These are phyloP conservation scores for Cyclotella sp. DNA, from an alignment of 108 stramenopile species.

Conservation along the genomic window DNA sequence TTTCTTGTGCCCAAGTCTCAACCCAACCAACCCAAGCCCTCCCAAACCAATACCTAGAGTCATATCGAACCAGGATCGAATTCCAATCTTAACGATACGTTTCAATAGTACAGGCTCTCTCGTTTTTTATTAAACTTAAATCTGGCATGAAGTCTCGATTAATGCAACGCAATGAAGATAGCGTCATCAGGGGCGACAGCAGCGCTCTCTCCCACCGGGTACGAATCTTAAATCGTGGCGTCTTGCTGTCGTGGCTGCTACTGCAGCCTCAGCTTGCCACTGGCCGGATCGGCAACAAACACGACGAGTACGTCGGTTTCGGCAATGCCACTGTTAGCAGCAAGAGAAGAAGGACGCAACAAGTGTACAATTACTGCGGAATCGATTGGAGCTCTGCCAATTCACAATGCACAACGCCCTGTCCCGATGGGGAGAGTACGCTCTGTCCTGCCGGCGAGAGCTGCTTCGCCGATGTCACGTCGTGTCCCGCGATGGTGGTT, in stretches of 20 bases:
- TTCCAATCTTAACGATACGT: no score
- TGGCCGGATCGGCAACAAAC: background rate
- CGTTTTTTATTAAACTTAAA: no score
- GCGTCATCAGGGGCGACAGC: background rate
- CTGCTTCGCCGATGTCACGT: slow-evolving; percentile 39
- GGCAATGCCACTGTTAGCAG: background rate
- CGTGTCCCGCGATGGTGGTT: slow-evolving; percentile 29
- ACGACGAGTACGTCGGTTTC: background rate
- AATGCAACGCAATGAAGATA: no score
- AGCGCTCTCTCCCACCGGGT: slow-evolving; percentile 8
- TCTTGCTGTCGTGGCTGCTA: background rate
- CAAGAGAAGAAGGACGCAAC: background rate
- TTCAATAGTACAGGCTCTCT: no score
- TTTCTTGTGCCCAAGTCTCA: no score
- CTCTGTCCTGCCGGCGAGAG: slow-evolving; percentile 19
- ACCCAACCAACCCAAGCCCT: no score
- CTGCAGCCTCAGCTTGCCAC: slow-evolving; percentile 16
- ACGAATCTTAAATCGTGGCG: background rate
- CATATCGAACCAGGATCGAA: no score
- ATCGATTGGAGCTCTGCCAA: slow-evolving; percentile 28
- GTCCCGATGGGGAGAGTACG: slow-evolving; percentile 20
- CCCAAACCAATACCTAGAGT: no score
- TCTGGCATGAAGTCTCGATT: no score
- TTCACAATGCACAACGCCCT: slow-evolving; percentile 20
- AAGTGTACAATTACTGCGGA: slow-evolving; percentile 33